These are phyloP conservation scores for Pseudogymnoascus sp. DNA, from an alignment of 2,329 filamentous ascomycete species.

Conservation along the genomic window DNA sequence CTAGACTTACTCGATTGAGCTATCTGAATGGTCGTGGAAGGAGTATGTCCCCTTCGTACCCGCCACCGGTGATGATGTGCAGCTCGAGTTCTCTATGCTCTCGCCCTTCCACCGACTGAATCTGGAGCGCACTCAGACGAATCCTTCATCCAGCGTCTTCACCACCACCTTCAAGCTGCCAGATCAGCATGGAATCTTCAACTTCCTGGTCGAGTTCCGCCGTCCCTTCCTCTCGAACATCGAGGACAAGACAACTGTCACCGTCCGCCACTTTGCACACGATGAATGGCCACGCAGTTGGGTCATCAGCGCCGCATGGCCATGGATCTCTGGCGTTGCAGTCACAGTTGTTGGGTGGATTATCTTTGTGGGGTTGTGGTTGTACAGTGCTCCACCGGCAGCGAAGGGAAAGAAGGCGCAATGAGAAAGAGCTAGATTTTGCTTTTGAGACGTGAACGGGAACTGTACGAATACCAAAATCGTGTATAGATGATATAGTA, in stretches of 20 bases:
- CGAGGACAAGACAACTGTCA: constrained; percentile 92
- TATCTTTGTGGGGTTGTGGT: constrained; percentile 79
- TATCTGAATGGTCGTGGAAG: constrained; percentile 77
- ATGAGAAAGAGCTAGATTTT: constrained; percentile 21
- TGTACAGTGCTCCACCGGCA: constrained; percentile 61
- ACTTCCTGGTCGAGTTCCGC: constrained; percentile 96
- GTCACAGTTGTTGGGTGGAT: constrained; percentile 80
- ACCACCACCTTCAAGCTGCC: constrained; percentile 72
- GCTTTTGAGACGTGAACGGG: not conserved
- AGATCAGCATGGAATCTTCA: constrained; percentile 98
- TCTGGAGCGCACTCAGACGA: constrained; percentile 53
- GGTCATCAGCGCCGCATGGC: constrained; percentile 85
- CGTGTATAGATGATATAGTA: constrained; percentile 12
- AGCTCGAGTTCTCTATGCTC: constrained; percentile 98
- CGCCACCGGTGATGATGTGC: constrained; percentile 65
- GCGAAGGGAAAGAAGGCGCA: constrained; percentile 37
- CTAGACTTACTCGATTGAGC: constrained; percentile 52
- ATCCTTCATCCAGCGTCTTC: constrained; percentile 66
- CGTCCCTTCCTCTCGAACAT: constrained; percentile 82
- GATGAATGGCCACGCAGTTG: constrained; percentile 93
- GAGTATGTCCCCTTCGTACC: constrained; percentile 69
- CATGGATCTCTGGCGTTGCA: constrained; percentile 85
- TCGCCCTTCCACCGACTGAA: constrained; percentile 90
- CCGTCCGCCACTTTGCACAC: constrained; percentile 92
- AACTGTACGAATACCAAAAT: constrained; percentile 18